Evolutionary conservation across 176 grass and related monocot species (phyloP), one percentile per base, ranked within the genome.

Genomic region (Pontederia crassipes): DNA sequence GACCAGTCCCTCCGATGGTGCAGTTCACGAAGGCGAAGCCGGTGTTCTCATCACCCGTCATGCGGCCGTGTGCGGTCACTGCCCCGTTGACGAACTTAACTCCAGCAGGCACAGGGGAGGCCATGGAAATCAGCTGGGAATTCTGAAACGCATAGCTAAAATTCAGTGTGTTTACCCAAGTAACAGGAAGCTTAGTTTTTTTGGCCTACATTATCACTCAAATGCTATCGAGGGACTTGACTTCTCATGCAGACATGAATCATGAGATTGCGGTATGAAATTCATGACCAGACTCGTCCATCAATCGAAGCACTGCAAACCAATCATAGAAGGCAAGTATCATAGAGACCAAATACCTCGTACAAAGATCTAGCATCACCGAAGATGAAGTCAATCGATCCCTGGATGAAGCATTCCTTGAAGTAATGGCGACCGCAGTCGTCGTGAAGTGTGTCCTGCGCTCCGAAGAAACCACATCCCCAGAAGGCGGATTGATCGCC

Each of bases 341-440:
- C 15, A 29, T n/a, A 35, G 32, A 51, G 20, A n/a, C 9, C 2
- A 8, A 13, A 70, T 48, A 81, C 90, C 72, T 95, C 86, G 52
- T 95, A 95, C 12, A 95, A 74, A 55, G 90, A 89, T 24, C 74
- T 89, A 27, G 68, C 90, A 77, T 89, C 86, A 68, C 90, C 90
- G 72, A 95, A 95, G 68, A 89, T 86, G 27, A 95, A 89, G 77
- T 86, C 90, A 2, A 89, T 89, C 18, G 86, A 84, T 47, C 90
- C 90, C 70, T 95, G 83, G 48, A 95, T 75, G 59, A 79, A 86
- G 27, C 86, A 95, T 59, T 95, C 90, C 64, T 89, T 95, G 58
- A 84, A 89, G 73, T 89, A 95, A 66, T 95, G 90, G 11, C 72
- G 73, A 52, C 83, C 86, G 15, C 52, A 49, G 17, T 89, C 90